A percentile compares a stretch with the other conserved stretches of the same genome.
Evolutionary conservation across 345 rosid genomes (phyloP).

Genomic region (Gossypium herbaceum): DNA sequence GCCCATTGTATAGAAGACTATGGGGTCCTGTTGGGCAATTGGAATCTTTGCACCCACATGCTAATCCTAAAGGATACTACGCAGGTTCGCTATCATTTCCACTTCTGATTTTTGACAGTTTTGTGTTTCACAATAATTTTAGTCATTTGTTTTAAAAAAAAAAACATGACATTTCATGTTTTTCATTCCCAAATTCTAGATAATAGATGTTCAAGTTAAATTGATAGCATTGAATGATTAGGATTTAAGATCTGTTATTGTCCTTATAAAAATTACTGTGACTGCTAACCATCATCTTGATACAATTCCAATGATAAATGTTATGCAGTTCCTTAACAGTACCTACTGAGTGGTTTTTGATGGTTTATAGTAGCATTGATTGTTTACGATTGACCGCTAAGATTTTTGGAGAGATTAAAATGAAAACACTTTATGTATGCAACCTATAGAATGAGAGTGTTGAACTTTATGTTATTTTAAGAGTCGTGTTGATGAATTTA

Average conservation of each 20-base stretch:
- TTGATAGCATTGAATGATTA: neutral
- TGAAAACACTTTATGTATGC: neutral
- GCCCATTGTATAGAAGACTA: conserved; percentile 65
- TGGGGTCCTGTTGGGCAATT: conserved; percentile 83
- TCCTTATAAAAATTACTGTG: neutral
- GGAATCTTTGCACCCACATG: conserved; percentile 73
- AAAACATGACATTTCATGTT: neutral
- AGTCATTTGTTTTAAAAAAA: neutral
- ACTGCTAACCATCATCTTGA: neutral
- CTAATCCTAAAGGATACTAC: conserved; percentile 75
- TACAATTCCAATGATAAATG: neutral
- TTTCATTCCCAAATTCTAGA: neutral
- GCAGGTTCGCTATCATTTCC: conserved; percentile 46
- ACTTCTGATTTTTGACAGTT: neutral
- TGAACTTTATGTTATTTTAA: neutral
- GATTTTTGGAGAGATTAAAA: neutral
- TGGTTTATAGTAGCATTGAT: neutral
- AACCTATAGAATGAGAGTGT: neutral
- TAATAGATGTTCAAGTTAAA: conserved; percentile 6
- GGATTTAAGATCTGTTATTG: neutral
- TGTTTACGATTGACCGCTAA: neutral
- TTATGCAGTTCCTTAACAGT: neutral
- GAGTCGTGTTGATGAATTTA: neutral
- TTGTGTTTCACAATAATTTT: neutral
- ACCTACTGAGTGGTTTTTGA: neutral